Percentiles rank a stretch among this genome's conserved stretches.
Evolutionary conservation across 345 rosid species (phyloP).

Genomic region (Camelina neglecta): DNA sequence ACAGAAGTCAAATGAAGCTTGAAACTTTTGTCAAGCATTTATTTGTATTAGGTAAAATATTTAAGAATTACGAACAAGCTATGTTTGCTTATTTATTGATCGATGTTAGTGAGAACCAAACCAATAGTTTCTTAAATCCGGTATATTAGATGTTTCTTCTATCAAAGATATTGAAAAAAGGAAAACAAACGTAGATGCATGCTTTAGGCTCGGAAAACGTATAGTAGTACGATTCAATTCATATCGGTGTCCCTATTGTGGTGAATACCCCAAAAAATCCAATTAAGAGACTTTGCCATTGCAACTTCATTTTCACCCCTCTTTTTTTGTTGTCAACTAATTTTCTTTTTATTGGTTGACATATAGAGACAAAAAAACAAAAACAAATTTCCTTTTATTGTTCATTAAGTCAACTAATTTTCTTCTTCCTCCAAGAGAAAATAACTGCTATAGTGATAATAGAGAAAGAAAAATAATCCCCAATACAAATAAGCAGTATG

Average conservation of each 20-base stretch:
- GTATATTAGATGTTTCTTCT: neutral
- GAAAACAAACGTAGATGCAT: neutral
- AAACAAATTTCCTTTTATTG: neutral
- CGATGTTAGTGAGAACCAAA: neutral
- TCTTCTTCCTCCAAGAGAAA: neutral
- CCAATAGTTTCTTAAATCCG: neutral
- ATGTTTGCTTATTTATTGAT: neutral
- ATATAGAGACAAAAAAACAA: neutral
- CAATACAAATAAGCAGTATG: neutral
- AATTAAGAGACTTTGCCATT: neutral
- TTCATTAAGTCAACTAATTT: slow-evolving; percentile 31
- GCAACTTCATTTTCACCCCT: neutral
- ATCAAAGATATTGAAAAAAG: too few species aligned
- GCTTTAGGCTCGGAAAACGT: neutral
- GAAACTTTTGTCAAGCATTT: neutral
- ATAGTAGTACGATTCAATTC: neutral
- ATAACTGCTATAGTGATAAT: neutral
- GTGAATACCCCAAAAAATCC: neutral
- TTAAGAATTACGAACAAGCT: neutral
- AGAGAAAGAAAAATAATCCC: neutral
- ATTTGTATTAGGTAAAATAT: neutral
- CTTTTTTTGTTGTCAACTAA: neutral
- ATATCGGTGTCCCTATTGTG: neutral
- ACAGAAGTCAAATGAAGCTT: slow-evolving; percentile 33
- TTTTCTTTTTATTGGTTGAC: neutral